Conservation (phyloP, 139 green algal species). For the Coelastrella sp. region DNA sequence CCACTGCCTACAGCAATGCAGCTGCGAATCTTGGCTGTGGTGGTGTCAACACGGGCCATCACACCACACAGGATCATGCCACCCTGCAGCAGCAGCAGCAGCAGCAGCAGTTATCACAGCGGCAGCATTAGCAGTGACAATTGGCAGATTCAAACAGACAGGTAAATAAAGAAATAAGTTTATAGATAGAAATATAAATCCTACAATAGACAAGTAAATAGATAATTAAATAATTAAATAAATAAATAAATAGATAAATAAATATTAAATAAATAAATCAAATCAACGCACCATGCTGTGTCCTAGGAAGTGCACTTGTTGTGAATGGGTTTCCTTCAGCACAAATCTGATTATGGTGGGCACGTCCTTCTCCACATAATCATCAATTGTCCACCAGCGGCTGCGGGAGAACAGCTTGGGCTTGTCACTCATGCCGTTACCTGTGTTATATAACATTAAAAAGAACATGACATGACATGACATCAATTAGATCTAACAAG, state of each 20-base stretch:
- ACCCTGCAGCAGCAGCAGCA: neutral
- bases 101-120: neutral
- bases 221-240: too few relatives aligned
- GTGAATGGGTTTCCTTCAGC: conserved; percentile 32
- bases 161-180: neutral
- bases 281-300: conserved; percentile 48
- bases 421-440: conserved; percentile 66
- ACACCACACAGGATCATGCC: conserved; percentile 65
- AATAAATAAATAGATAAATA: neutral
- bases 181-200: too few relatives aligned
- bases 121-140: neutral
- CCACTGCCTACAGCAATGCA: conserved; percentile 49
- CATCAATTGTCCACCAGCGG: conserved; percentile 60
- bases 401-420: conserved; percentile 38
- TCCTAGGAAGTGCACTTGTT: conserved; percentile 46
- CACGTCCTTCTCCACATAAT: conserved; percentile 55
- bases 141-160: neutral
- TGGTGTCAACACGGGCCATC: conserved; percentile 50
- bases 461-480: neutral
- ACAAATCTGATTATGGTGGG: conserved; percentile 56
- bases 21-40: conserved; percentile 50
- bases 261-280: neutral
- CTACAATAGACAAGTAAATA: neutral
- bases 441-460: conserved; percentile 4
- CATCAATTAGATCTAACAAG: neutral